Evolutionary conservation across 2,329 filamentous ascomycete species (phyloP), one percentile per base, ranked within the genome.

Genomic region (Diaporthe sp.): DNA sequence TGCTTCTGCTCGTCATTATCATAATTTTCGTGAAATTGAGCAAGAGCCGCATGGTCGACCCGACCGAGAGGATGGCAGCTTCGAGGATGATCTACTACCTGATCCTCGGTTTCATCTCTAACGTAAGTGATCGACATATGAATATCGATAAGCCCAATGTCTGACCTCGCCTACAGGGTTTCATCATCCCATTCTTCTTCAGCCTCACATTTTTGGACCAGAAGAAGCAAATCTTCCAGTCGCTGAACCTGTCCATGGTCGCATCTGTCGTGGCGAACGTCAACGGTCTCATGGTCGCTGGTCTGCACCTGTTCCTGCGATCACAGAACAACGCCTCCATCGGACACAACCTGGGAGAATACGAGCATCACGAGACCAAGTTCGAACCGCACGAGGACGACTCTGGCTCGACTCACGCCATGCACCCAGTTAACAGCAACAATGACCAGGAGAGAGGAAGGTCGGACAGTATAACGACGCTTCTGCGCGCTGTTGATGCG

Each of bases 81-180:
- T 94, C 92, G 9, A 87, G 91, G 76, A 94, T 94, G 91, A 90
- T 93, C 15, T 94, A 93, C 81, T 94, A 92, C 80, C 85, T 93
- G 77, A 82, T 88, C 2, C 81, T 93, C 71, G 90, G 87, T 22
- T 84, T 91, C 73, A 82, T 89, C 67, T 91, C 88, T 73, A 90
- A 88, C 81, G 92, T 93, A 79, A 83, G 89, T 84, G 31, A 25
- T 34, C 9, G 37, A 22, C 22, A 37, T 13, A 22, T 46, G 53
- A 37, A 55, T 10, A 25, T 22, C 13, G 25, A n/a, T 61, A 46
- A 13, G 34, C 28, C 3, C 10, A 13, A 57, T 74, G 13, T 34
- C 39, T 72, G 10, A 75, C 57, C 8, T 53, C 39, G 13, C 34
- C 7, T 1, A 6, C 44, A 92, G 90, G 84, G 87, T 58, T 88